phyloP scores from a whole-genome alignment of 306 rosid genomes.

The Gleditsia sinensis region DNA sequence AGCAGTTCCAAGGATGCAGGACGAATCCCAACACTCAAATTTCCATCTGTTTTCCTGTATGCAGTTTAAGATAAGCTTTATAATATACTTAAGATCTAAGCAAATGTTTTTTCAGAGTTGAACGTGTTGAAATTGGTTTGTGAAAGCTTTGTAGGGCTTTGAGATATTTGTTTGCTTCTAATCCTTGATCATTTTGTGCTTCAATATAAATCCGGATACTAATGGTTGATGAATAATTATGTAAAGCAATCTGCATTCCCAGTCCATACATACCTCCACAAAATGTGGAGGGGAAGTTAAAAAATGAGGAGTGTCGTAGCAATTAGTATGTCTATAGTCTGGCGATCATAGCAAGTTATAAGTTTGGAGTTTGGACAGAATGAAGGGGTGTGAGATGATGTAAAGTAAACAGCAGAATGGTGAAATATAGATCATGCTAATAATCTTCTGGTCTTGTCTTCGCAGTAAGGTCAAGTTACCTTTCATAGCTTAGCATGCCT shows the following conservation, averaged over 20 bases:
- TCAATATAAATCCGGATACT: neutral
- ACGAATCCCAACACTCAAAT: slow-evolving; percentile 1
- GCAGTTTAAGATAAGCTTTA: neutral
- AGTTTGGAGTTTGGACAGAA: neutral
- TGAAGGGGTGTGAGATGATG: neutral
- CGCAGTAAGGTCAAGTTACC: too few species aligned
- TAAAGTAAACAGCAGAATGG: neutral
- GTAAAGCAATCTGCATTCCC: neutral
- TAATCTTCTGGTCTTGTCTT: neutral
- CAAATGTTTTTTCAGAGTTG: slow-evolving; percentile 3
- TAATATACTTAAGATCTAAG: neutral
- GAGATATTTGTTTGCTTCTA: neutral
- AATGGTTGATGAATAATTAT: neutral
- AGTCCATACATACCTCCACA: neutral
- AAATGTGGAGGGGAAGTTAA: neutral
- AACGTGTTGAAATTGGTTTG: neutral
- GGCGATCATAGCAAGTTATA: neutral
- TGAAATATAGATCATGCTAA: too few species aligned
- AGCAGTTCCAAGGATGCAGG: neutral
- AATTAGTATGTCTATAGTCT: too few species aligned
- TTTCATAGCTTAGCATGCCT: too few species aligned
- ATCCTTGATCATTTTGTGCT: neutral
- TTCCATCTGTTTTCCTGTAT: slow-evolving; percentile 13
- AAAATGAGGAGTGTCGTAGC: too few species aligned
- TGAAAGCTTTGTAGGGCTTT: neutral